phyloP scores from a whole-genome alignment of 202 grass and related monocot species.

The Hordeum pubiflorum region DNA sequence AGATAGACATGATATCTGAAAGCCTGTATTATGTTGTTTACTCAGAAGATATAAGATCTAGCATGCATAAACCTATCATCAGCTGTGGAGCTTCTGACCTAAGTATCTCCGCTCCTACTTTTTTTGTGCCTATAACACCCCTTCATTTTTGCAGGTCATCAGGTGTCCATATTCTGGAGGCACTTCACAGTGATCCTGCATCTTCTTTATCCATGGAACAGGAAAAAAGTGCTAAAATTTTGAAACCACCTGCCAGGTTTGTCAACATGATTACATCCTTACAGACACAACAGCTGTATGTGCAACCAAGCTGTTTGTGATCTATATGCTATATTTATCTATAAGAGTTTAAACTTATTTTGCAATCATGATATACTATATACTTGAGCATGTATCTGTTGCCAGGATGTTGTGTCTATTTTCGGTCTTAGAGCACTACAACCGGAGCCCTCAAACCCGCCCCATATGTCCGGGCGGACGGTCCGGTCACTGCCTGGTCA shows the following conservation, averaged over 20 bases:
- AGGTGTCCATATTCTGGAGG: conserved; percentile 83
- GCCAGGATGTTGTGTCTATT: conserved; percentile 8
- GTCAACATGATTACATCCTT: conserved; percentile 22
- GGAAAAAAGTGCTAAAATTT: conserved; percentile 79
- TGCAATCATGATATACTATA: neutral
- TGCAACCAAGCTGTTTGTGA: conserved; percentile 21
- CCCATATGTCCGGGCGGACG: no score
- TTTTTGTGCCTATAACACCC: conserved; percentile 47
- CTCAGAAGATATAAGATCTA: conserved; percentile 28
- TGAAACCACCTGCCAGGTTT: conserved; percentile 73
- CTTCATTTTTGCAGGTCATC: conserved; percentile 59
- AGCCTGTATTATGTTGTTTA: conserved; percentile 8
- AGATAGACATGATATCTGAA: conserved; percentile 22
- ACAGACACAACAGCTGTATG: conserved; percentile 28
- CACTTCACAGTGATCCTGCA: conserved; percentile 95
- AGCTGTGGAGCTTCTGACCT: conserved; percentile 19
- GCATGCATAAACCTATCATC: conserved; percentile 14
- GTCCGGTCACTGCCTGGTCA: no score
- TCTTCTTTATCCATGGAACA: conserved; percentile 81
- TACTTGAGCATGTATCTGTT: conserved; percentile 34
- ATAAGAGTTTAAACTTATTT: conserved; percentile 26
- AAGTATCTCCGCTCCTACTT: conserved; percentile 10
- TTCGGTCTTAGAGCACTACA: conserved; percentile 8
- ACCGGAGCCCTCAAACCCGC: no score
- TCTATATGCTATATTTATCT: conserved; percentile 22